Evolutionary conservation across 2,329 filamentous ascomycete species (phyloP), one percentile per base, ranked within the genome.

Genomic region (Metarhizium sp.): DNA sequence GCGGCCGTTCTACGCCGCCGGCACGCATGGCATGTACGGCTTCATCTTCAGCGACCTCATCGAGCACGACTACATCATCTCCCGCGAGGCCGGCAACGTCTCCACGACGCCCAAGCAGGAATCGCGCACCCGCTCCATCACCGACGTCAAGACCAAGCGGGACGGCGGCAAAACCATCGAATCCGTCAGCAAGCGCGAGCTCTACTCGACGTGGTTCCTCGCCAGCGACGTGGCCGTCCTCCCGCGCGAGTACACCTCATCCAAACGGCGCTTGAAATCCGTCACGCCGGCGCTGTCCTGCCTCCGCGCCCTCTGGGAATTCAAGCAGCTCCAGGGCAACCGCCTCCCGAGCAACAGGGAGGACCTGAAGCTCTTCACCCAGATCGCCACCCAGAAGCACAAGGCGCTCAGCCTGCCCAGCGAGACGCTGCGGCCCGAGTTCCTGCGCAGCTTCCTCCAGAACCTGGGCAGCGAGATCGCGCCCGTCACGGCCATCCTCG

Each of bases 21-120:
- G 85, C 52, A 83, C 87, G 2, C 90, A 96, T 67, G 94, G 94
- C 51, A 81, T 96, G 68, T 97, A 95, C 69, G 94, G 94, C 55
- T 99, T 90, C 74, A 88, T 96, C 61, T 99, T 99, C 69, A 88
- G 88, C 56, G 94, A 99, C 69, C 79, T 99, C 25, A 90, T 96
- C 62, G 81, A 86, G 64, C 94, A 99, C 69, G 86, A 92, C 64
- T 99, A 90, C 66, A 84, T 94, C 58, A 86, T 99, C 58, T 86
- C 95, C 74, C 86, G 94, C 56, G 84, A 90, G 58, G 85, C 87
- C 59, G 85, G 88, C 56, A 97, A 97, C 66, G 75, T 88, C 13
- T 67, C 81, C 20, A 86, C 84, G n/a, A 86, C 84, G 0, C 69
- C 78, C 45, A 59, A 78, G 50, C 73, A 79, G 4, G 94, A 99